A percentile compares a stretch with the other conserved stretches of the same genome.
phyloP scores from a whole-genome alignment of 495 filamentous ascomycete species.

The Cudoniella acicularis region DNA sequence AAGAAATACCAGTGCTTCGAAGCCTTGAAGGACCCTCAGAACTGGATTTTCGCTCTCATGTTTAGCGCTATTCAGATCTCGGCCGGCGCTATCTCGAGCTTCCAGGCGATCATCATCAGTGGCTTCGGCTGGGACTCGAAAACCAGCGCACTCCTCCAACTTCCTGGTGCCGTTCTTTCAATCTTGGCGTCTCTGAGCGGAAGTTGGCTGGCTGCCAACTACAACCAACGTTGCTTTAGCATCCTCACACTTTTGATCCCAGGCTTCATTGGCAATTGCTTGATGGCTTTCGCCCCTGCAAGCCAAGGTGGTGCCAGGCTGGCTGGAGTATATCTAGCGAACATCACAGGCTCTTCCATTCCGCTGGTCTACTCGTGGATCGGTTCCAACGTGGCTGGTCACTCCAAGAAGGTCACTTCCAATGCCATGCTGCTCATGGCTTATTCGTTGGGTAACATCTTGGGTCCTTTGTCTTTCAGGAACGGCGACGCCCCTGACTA shows the following conservation, averaged over 20 bases:
- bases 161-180: not conserved
- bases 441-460: not conserved
- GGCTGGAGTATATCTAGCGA: constrained; percentile 61
- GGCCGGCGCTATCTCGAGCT: constrained; percentile 53
- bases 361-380: not conserved
- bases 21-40: constrained; percentile 53
- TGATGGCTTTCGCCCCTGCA: constrained; percentile 60
- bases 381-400: not conserved
- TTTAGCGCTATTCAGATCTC: constrained; percentile 23
- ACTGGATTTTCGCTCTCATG: too few species aligned
- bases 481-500: not conserved
- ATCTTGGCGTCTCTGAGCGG: not conserved
- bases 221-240: not conserved
- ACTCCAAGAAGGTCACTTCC: not conserved
- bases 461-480: not conserved
- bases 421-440: not conserved
- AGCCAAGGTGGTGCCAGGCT: constrained; percentile 38
- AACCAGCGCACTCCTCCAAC: not conserved
- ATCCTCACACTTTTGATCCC: not conserved
- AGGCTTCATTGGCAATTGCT: constrained; percentile 50
- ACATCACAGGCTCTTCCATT: constrained; percentile 27
- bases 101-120: constrained; percentile 67
- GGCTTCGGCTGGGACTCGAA: not conserved
- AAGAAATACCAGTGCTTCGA: constrained; percentile 47
- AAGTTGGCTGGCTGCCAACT: not conserved